Evolutionary conservation across 768 basidiomycete species (phyloP).

Genomic region (Cytidiella melzeri): DNA sequence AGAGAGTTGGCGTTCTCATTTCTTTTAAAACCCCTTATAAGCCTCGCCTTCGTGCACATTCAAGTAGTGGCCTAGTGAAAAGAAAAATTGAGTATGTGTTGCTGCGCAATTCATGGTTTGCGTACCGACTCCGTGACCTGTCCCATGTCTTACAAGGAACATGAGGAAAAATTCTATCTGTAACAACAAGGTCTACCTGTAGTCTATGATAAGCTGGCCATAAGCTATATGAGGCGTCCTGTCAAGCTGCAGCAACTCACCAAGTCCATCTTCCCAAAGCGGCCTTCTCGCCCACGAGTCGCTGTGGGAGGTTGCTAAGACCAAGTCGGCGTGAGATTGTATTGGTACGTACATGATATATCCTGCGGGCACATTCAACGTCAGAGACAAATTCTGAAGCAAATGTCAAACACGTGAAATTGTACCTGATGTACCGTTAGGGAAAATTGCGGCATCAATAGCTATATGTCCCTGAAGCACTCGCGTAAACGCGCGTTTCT

Average conservation of each 20-base stretch:
- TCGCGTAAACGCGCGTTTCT: constrained; percentile 84
- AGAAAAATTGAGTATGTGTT: not conserved
- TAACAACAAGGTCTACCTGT: no score
- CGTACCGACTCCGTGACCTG: constrained; percentile 83
- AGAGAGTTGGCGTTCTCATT: not conserved
- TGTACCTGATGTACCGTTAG: constrained; percentile 73
- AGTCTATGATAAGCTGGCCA: no score
- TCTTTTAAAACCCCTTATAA: no score
- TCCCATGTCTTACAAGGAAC: constrained; percentile 60
- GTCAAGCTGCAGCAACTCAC: no score
- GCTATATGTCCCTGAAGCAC: constrained; percentile 90
- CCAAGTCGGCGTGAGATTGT: not conserved
- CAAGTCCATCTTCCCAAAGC: constrained; percentile 85
- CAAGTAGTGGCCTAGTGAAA: constrained; percentile 57
- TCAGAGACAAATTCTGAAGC: no score
- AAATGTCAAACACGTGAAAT: no score
- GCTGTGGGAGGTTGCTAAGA: constrained; percentile 29
- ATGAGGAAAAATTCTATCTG: no score
- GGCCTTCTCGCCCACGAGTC: constrained; percentile 76
- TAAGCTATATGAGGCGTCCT: no score
- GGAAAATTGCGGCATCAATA: constrained; percentile 82
- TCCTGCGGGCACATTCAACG: constrained; percentile 29
- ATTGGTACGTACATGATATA: constrained; percentile 42
- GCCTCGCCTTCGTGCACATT: constrained; percentile 85
- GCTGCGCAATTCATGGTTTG: not conserved